Conservation (phyloP, 2,329 filamentous ascomycete genomes). For the Penicillium palitans region DNA sequence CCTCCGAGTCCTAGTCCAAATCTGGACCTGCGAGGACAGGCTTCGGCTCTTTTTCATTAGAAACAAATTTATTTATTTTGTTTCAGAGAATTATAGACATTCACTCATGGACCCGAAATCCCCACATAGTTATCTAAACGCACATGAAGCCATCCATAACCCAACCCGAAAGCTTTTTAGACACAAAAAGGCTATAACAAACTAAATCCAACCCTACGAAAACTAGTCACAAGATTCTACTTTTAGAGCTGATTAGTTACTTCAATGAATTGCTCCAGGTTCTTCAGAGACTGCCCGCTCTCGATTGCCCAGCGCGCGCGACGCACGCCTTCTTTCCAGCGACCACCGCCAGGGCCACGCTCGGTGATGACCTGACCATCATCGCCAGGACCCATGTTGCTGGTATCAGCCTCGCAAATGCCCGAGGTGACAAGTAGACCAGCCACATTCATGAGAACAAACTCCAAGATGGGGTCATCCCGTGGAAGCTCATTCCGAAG, state of each 20-base stretch:
- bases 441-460: conserved; percentile 91
- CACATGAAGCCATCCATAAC: background rate
- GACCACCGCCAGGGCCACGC: conserved; percentile 76
- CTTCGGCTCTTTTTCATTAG: background rate
- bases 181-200: conserved; percentile 1
- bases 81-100: background rate
- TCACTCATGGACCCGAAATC: background rate
- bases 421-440: conserved; percentile 83
- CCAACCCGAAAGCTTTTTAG: background rate
- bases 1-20: background rate
- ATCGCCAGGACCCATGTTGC: conserved; percentile 75
- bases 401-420: conserved; percentile 78
- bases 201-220: background rate
- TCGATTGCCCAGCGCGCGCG: conserved; percentile 83
- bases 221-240: background rate
- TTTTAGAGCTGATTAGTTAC: conserved; percentile 63
- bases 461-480: conserved; percentile 84
- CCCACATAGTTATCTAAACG: background rate
- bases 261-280: conserved; percentile 81
- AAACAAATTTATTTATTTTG: background rate
- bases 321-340: conserved; percentile 94
- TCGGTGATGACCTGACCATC: conserved; percentile 79
- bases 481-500: conserved; percentile 69
- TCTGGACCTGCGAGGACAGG: background rate
- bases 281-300: conserved; percentile 80